Conservation (phyloP, 2,329 filamentous ascomycete genomes). For the Pseudogymnoascus sp. region DNA sequence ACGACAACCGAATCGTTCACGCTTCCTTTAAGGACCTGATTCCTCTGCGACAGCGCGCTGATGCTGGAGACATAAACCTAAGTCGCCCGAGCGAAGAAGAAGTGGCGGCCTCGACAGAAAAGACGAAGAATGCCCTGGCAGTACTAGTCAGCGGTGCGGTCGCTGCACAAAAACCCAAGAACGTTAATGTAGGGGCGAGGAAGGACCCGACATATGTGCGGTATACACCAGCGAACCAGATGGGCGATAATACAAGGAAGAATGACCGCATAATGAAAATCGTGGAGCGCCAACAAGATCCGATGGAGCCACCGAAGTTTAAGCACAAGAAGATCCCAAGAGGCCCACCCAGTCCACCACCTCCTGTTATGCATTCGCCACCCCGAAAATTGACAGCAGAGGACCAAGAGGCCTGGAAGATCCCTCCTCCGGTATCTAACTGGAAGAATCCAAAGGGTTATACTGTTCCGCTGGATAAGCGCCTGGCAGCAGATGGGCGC, state of each 20-base stretch:
- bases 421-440: slow-evolving; percentile 83
- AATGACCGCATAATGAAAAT: slow-evolving; percentile 98
- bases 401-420: slow-evolving; percentile 95
- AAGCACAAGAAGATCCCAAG: slow-evolving; percentile 98
- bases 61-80: slow-evolving; percentile 85
- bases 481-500: slow-evolving; percentile 86
- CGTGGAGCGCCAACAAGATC: slow-evolving; percentile 86
- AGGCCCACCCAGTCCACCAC: slow-evolving; percentile 85
- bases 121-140: slow-evolving; percentile 80
- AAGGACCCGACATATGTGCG: slow-evolving; percentile 89
- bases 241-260: slow-evolving; percentile 81
- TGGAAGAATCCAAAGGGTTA: slow-evolving; percentile 99
- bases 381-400: slow-evolving; percentile 92
- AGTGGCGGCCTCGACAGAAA: slow-evolving; percentile 76
- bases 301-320: slow-evolving; percentile 96
- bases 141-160: slow-evolving; percentile 78
- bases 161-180: slow-evolving; percentile 92
- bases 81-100: slow-evolving; percentile 79
- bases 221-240: slow-evolving; percentile 94
- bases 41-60: slow-evolving; percentile 82
- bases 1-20: slow-evolving; percentile 78
- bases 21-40: slow-evolving; percentile 96
- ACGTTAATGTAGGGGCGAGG: slow-evolving; percentile 72
- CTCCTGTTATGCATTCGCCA: slow-evolving; percentile 90
- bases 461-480: slow-evolving; percentile 91